Evolutionary conservation across 1,284 basidiomycete species (phyloP), one percentile per base, ranked within the genome.

Genomic region (Neolentinus lepideus): DNA sequence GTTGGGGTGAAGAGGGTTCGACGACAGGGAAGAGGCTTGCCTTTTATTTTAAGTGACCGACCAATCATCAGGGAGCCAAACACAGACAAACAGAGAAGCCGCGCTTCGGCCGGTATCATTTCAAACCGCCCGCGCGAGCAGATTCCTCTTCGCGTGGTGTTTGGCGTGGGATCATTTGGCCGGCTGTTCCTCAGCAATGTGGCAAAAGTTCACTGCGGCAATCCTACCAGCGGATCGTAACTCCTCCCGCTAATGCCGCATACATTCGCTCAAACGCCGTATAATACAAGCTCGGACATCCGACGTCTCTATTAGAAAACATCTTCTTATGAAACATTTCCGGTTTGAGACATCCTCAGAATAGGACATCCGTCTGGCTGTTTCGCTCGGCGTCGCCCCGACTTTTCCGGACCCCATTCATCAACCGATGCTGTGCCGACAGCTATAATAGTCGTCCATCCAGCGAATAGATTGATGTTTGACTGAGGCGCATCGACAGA

Each of bases 1-100:
- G 61, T 38, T 31, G 61, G 52, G 62, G 61, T 54, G 67, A 63
- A 64, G 64, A 63, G 68, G 16, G 38, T 43, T 43, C 38, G 38
- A n/a, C 38, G 38, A 43, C 38, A 21, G 38, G 38, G 16, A 16
- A 43, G n/a, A 3, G 8, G 38, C 38, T 43, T 43, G 16, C 38
- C 38, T 43, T 43, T 43, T 43, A 43, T 43, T 43, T 9, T 43
- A n/a, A 16, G 4, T 4, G 38, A n/a, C 19, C 38, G 38, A 16
- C 38, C 19, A 21, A 16, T 43, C 38, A 43, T 43, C 38, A 43
- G 8, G 38, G 55, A 27, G 12, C 47, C 47, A 50, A 50, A 50
- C 27, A 50, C n/a, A n/a, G 8, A n/a, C 22, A 25, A 50, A 50
- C 22, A 26, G 6, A 21, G 12, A 3, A 50, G 47, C 47, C 47